These are phyloP conservation scores for Calvatia gigantea DNA, from an alignment of 768 basidiomycete species.

Conservation along the genomic window DNA sequence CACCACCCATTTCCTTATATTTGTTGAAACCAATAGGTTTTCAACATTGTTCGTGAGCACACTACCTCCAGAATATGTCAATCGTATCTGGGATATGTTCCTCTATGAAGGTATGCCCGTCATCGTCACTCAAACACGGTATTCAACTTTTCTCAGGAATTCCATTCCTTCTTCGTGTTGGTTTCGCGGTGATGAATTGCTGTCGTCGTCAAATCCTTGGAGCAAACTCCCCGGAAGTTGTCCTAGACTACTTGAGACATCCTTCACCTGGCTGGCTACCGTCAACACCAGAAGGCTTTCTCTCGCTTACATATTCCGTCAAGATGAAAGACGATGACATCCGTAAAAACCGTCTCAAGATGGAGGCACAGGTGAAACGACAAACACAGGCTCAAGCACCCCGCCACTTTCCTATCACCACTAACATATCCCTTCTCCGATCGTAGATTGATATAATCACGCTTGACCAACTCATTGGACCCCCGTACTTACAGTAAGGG, in stretches of 20 bases:
- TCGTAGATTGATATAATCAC: not conserved
- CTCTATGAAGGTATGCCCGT: constrained; percentile 64
- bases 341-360: constrained; percentile 69
- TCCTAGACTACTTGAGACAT: constrained; percentile 44
- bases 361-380: constrained; percentile 69
- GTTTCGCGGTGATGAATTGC: constrained; percentile 58
- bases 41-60: constrained; percentile 65
- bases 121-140: not conserved
- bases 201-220: constrained; percentile 60
- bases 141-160: constrained; percentile 43
- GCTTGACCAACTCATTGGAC: not conserved
- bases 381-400: constrained; percentile 46
- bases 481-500: too few species aligned
- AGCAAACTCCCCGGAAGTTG: constrained; percentile 39
- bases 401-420: constrained; percentile 16
- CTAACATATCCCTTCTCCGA: constrained; percentile 5
- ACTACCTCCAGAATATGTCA: constrained; percentile 61
- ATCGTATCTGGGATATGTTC: constrained; percentile 82
- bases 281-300: constrained; percentile 54
- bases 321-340: constrained; percentile 81
- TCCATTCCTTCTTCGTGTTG: constrained; percentile 71
- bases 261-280: constrained; percentile 56
- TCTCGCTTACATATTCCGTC: constrained; percentile 57
- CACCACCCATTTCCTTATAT: not conserved
- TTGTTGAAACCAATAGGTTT: constrained; percentile 47